Conservation (phyloP, 257 asterid genomes). For the Ocimum tenuiflorum region DNA sequence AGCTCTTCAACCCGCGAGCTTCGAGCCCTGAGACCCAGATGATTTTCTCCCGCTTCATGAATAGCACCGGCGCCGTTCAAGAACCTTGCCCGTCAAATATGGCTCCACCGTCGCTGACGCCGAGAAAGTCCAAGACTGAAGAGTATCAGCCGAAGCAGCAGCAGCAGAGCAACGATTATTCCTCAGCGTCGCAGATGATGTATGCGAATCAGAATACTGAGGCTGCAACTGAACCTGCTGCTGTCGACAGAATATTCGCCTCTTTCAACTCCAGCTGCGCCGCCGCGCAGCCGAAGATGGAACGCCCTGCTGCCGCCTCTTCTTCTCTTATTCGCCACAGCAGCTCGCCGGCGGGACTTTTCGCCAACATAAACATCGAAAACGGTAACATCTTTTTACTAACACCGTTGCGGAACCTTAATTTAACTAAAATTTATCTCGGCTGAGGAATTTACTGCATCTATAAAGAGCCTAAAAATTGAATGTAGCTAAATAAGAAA, state of each 20-base stretch:
- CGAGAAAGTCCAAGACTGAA: neutral
- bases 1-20: constrained; percentile 41
- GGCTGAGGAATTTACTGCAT: neutral
- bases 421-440: no score
- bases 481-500: neutral
- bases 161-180: constrained; percentile 28
- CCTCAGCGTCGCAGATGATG: constrained; percentile 25
- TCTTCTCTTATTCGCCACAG: constrained; percentile 63
- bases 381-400: constrained; percentile 44
- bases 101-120: neutral
- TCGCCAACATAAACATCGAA: constrained; percentile 35
- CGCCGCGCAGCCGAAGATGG: constrained; percentile 31
- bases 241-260: constrained; percentile 12
- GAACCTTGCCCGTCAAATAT: neutral
- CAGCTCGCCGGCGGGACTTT: constrained; percentile 84
- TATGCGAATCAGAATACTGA: constrained; percentile 24
- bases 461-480: neutral
- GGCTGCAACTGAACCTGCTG: constrained; percentile 6
- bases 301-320: constrained; percentile 21
- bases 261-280: constrained; percentile 19
- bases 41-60: constrained; percentile 33
- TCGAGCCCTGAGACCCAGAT: constrained; percentile 38
- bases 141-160: neutral
- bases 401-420: no score
- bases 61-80: neutral